Evolutionary conservation across 768 basidiomycete species (phyloP), one percentile per base, ranked within the genome.

Genomic region (Tubosaeta sp.): DNA sequence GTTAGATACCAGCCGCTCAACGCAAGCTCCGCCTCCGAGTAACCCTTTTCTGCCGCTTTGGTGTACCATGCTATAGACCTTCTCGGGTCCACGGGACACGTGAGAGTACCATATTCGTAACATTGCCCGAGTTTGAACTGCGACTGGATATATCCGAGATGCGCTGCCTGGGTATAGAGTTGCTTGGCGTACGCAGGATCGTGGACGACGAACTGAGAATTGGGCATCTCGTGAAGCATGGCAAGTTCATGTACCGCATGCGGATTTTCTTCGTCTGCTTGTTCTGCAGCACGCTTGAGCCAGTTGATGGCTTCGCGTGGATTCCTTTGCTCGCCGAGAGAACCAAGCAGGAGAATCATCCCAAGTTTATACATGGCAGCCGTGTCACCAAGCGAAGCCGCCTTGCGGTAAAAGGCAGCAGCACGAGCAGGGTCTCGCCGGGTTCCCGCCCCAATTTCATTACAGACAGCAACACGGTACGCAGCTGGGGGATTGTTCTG

Each of bases 341-440:
- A 71, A 11, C 95, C 95, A 33, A 90, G 82, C 19, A 98, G 77
- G 29, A 97, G 78, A 57, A 97, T 89, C 87, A 97, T 95, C n/a
- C 94, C 94, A n/a, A 99, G 83, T 70, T 98, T 98, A 76, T 97
- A 98, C 97, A 98, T 99, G 4, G 94, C 97, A 26, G 95, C 85
- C 0, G 95, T 97, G 68, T 98, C 97, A 17, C 95, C 95, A 33
- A 98, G 74, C 1, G 93, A 93, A 9, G 94, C 94, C 5, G 97
- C 91, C 69, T 97, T 97, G 54, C 95, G 85, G 72, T 97, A 98
- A 66, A 99, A 97, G 5, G 93, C 86, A 26, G 93, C 86, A 8
- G 97, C 97, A 42, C 97, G 82, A 19, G 84, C 77, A 0, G 85
- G 85, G 63, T 98, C 95, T 60, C 85, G 80, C 60, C 88, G 82